Evolutionary conservation across 495 filamentous ascomycete genomes (phyloP), one percentile per base, ranked within the genome.

Genomic region (Neurospora cerealis): DNA sequence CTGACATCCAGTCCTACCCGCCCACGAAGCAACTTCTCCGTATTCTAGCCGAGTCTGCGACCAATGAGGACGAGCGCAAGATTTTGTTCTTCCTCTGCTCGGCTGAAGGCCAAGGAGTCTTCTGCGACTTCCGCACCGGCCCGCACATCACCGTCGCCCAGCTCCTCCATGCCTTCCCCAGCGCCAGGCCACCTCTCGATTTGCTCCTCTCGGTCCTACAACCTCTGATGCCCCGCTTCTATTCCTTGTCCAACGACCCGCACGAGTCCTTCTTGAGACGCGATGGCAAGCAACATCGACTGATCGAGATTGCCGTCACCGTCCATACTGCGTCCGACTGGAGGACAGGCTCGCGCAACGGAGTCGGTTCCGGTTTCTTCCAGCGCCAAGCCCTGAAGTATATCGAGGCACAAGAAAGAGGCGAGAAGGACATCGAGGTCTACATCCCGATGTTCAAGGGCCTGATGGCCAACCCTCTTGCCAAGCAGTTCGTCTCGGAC

Each of bases 361-460:
- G 92, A 42, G 87, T 93, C 5, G 90, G 92, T 42, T 92, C 90
- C 11, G 95, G 96, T 21, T 97, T 91, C 83, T 90, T 99, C 74
- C 93, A 97, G 80, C 88, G 91, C 7, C 86, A 94, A 70, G 95
- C 96, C 0, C 86, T 85, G 15, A 83, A 85, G 73, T 90, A 92
- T 76, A 86, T 94, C 77, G 85, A 88, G 17, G 89, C 90, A 7
- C 88, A 92, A 74, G 80, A 85, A 28, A 78, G 82, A 8, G 91
- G 90, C 48, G 82, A 86, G 34, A 83, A 84, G 36, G 81, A 86
- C 81, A 73, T 86, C 3, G 87, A 92, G 72, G 76, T 98, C 41
- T 88, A 93, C 71, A 83, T 97, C 32, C 96, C 96, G 72, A 97
- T 99, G 92, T 99, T 99, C 88, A 93, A 96, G 77, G 96, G 96